Conservation (phyloP, 257 asterid species). For the Scutellaria galericulata region DNA sequence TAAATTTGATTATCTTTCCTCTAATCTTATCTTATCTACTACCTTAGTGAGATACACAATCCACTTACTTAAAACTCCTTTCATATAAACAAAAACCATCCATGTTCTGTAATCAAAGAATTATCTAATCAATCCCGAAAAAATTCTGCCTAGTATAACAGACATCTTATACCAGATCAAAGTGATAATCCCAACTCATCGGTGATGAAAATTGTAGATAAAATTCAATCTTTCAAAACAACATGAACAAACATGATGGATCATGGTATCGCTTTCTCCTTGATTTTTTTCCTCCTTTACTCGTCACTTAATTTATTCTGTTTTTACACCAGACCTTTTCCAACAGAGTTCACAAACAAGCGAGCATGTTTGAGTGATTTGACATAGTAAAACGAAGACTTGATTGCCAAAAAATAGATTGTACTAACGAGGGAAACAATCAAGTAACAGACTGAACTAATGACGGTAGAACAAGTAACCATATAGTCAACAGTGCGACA, state of each 20-base stretch:
- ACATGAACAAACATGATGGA: neutral
- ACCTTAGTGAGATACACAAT: neutral
- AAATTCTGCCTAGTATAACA: neutral
- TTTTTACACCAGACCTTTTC: neutral
- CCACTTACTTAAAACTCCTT: neutral
- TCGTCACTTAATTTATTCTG: neutral
- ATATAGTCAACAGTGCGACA: neutral
- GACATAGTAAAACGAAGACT: neutral
- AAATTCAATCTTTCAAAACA: neutral
- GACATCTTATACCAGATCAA: neutral
- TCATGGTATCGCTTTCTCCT: neutral
- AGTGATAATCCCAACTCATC: neutral
- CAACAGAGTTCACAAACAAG: neutral
- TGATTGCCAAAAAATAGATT: neutral
- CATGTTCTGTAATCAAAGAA: neutral
- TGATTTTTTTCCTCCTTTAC: neutral
- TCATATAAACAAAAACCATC: neutral
- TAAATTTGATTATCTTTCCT: neutral
- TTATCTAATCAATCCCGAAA: neutral
- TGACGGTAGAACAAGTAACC: neutral
- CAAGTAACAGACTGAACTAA: neutral
- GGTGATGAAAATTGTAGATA: no score
- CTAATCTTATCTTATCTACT: neutral
- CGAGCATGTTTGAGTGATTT: neutral
- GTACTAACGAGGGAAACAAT: no score